Conservation (phyloP, 2,329 filamentous ascomycete genomes). For the Penicillium sp. region DNA sequence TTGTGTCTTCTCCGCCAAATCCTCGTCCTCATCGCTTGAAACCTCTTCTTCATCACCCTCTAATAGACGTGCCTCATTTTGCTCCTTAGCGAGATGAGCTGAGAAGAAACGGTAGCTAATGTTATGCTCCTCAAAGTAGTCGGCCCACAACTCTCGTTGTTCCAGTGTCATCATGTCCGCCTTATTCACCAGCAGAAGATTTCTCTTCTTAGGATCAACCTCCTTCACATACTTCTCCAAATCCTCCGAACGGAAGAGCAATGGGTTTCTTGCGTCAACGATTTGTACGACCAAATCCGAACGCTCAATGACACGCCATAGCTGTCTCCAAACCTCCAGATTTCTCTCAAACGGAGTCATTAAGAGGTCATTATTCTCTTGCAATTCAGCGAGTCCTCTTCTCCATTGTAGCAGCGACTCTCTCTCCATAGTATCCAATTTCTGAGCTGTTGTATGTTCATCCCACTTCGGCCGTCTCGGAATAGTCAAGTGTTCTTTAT, state of each 20-base stretch:
- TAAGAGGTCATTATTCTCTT: conserved; percentile 88
- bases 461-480: conserved; percentile 90
- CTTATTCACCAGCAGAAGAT: conserved; percentile 93
- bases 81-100: conserved; percentile 82
- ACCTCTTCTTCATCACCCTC: conserved; percentile 44
- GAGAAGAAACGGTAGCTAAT: conserved; percentile 98
- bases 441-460: conserved; percentile 71
- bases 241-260: conserved; percentile 92
- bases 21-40: conserved; percentile 36
- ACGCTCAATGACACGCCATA: conserved; percentile 97
- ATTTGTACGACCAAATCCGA: conserved; percentile 97
- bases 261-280: conserved; percentile 90
- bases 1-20: conserved; percentile 39
- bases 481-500: conserved; percentile 76
- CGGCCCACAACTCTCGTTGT: conserved; percentile 80
- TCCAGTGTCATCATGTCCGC: conserved; percentile 95
- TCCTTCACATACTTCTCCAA: conserved; percentile 92
- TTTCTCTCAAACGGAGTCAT: conserved; percentile 99
- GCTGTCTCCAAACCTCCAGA: conserved; percentile 92
- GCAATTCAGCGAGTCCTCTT: conserved; percentile 81
- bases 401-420: conserved; percentile 84
- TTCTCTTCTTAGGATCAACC: conserved; percentile 81
- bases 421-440: conserved; percentile 75
- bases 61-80: conserved; percentile 67
- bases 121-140: conserved; percentile 73